Conservation (phyloP, 371 early-diverging fungal genomes). For the Rhizomucor miehei region DNA sequence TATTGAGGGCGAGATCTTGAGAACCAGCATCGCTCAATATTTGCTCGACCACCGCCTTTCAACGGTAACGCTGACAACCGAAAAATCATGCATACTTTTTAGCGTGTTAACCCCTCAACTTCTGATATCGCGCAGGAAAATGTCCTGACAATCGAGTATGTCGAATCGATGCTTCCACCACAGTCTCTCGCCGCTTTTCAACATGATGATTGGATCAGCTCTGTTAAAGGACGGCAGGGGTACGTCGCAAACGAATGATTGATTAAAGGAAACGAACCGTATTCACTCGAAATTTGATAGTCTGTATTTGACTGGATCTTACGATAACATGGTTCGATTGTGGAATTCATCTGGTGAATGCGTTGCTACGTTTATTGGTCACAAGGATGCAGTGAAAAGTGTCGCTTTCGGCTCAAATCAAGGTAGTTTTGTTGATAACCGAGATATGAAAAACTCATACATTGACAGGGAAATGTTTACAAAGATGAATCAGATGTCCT, state of each 20-base stretch:
- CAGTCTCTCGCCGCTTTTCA: constrained; percentile 68
- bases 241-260: constrained; percentile 9
- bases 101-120: too few relatives aligned
- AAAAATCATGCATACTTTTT: background rate
- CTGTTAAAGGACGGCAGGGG: constrained; percentile 53
- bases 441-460: background rate
- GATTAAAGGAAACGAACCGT: background rate
- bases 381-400: constrained; percentile 71
- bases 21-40: constrained; percentile 73
- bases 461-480: background rate
- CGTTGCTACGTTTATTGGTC: constrained; percentile 64
- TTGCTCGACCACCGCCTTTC: constrained; percentile 69
- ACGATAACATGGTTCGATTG: constrained; percentile 80
- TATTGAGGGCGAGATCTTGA: constrained; percentile 83
- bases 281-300: constrained; percentile 12
- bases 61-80: constrained; percentile 69
- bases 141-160: constrained; percentile 84
- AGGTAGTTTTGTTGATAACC: constrained; percentile 11
- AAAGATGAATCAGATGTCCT: background rate
- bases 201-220: constrained; percentile 94
- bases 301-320: constrained; percentile 77
- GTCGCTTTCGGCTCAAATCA: constrained; percentile 36
- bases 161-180: constrained; percentile 88
- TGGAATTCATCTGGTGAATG: constrained; percentile 80
- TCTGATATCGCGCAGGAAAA: constrained; percentile 62